These are phyloP conservation scores for Umbelopsis sp. DNA, from an alignment of 192 early-diverging fungal genomes.

Conservation along the genomic window DNA sequence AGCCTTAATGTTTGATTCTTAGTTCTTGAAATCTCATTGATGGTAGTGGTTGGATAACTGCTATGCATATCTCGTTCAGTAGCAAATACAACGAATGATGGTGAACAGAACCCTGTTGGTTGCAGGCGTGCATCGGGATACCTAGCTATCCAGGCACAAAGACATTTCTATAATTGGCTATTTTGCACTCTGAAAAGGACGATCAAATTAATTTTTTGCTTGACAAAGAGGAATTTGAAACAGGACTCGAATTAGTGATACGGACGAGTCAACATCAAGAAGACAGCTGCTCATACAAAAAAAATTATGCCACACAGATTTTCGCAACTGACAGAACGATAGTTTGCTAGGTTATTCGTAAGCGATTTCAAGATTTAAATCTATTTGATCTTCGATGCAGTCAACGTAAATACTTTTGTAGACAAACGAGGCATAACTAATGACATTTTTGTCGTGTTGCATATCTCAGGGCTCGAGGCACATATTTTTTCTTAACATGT, in stretches of 20 bases:
- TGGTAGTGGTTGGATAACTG: background rate
- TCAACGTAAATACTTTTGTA: too few relatives aligned
- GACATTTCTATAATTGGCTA: constrained; percentile 14
- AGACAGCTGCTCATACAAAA: background rate
- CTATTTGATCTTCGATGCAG: too few relatives aligned
- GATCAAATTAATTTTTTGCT: constrained; percentile 12
- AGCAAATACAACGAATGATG: constrained; percentile 10
- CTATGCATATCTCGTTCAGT: constrained; percentile 16
- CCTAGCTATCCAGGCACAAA: background rate
- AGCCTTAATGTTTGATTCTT: too few relatives aligned
- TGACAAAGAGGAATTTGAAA: constrained; percentile 21
- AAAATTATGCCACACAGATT: too few relatives aligned
- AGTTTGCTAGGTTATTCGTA: too few relatives aligned
- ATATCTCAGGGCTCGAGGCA: too few relatives aligned
- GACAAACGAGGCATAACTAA: too few relatives aligned
- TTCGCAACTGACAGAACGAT: too few relatives aligned
- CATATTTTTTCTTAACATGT: background rate
- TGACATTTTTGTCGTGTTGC: too few relatives aligned
- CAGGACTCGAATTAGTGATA: constrained; percentile 11
- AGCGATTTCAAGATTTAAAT: too few relatives aligned
- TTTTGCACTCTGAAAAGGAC: background rate
- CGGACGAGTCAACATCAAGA: background rate
- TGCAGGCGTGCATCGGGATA: background rate
- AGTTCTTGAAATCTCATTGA: background rate
- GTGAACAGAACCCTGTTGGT: background rate